phyloP scores from a whole-genome alignment of 2,329 filamentous ascomycete species.

The Corinectria fuckeliana region DNA sequence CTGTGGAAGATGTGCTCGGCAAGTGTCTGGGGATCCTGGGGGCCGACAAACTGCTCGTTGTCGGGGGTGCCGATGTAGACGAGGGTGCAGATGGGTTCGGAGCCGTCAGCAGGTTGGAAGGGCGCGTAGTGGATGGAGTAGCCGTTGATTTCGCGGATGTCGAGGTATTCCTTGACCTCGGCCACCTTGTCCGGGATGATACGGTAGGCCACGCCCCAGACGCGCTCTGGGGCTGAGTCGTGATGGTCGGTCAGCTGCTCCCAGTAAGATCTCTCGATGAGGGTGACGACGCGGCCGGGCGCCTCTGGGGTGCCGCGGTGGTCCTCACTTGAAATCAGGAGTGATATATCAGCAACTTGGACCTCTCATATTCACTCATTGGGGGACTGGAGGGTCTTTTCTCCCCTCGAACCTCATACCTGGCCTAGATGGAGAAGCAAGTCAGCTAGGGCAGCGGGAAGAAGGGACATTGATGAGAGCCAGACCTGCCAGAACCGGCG shows the following conservation, averaged over 20 bases:
- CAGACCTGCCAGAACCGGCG: slow-evolving; percentile 97
- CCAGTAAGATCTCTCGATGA: slow-evolving; percentile 88
- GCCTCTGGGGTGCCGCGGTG: slow-evolving; percentile 89
- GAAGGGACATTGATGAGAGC: slow-evolving; percentile 19
- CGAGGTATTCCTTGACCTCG: slow-evolving; percentile 87
- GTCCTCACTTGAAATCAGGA: slow-evolving; percentile 71
- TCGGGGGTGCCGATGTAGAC: slow-evolving; percentile 95
- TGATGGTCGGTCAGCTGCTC: slow-evolving; percentile 74
- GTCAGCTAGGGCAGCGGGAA: slow-evolving; percentile 1
- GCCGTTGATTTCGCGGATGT: slow-evolving; percentile 96
- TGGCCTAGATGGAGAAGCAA: slow-evolving; percentile 39
- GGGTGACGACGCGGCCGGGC: slow-evolving; percentile 90
- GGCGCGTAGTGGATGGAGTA: slow-evolving; percentile 92
- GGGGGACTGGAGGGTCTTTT: neutral
- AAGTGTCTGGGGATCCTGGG: slow-evolving; percentile 78
- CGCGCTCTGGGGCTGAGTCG: slow-evolving; percentile 64
- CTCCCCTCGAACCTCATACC: slow-evolving; percentile 42
- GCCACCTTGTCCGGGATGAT: slow-evolving; percentile 74
- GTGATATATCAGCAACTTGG: slow-evolving; percentile 8
- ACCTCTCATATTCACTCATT: neutral
- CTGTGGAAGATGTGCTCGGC: slow-evolving; percentile 82
- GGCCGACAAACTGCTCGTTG: slow-evolving; percentile 90
- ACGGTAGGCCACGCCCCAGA: slow-evolving; percentile 95
- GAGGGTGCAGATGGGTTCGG: slow-evolving; percentile 60
- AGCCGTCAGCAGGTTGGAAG: slow-evolving; percentile 65